phyloP scores from a whole-genome alignment of 1,284 basidiomycete species.

The Microbotryum lychnidis-dioicae region DNA sequence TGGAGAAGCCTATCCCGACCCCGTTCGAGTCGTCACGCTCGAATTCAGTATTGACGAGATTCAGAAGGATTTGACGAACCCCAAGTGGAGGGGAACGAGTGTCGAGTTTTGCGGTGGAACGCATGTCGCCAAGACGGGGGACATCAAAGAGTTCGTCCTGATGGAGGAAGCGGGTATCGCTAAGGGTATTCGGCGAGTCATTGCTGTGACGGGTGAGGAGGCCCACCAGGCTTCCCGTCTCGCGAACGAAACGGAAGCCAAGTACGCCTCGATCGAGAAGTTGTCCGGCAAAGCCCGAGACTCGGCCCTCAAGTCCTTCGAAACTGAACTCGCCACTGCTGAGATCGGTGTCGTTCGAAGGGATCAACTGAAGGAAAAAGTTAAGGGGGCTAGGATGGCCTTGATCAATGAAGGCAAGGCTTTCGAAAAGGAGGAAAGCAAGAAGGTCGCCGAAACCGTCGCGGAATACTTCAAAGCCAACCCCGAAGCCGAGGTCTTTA shows the following conservation, averaged over 20 bases:
- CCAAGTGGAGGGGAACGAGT: conserved; percentile 81
- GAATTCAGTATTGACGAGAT: conserved; percentile 84
- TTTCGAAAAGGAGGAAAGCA: conserved; percentile 65
- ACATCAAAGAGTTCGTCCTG: conserved; percentile 92
- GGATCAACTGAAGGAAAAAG: conserved; percentile 66
- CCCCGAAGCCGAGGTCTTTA: conserved; percentile 58
- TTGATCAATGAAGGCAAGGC: conserved; percentile 82
- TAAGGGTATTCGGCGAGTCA: conserved; percentile 90
- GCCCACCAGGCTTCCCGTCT: conserved; percentile 69
- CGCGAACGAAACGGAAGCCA: conserved; percentile 58
- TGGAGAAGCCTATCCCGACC: conserved; percentile 95
- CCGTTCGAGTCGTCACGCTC: conserved; percentile 87
- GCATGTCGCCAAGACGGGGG: conserved; percentile 87
- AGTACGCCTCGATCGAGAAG: conserved; percentile 58
- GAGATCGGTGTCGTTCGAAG: conserved; percentile 84
- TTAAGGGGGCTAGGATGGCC: conserved; percentile 64
- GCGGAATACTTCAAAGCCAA: conserved; percentile 67
- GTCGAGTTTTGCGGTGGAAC: conserved; percentile 98
- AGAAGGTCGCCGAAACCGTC: conserved; percentile 63
- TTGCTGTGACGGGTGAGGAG: conserved; percentile 90
- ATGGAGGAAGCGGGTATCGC: conserved; percentile 95
- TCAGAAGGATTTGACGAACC: conserved; percentile 70
- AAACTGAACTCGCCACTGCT: conserved; percentile 73
- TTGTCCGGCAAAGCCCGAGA: conserved; percentile 76
- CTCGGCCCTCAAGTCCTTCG: conserved; percentile 68